Evolutionary conservation across 2,329 filamentous ascomycete species (phyloP), one percentile per base, ranked within the genome.

Genomic region (Phialophora tarda): DNA sequence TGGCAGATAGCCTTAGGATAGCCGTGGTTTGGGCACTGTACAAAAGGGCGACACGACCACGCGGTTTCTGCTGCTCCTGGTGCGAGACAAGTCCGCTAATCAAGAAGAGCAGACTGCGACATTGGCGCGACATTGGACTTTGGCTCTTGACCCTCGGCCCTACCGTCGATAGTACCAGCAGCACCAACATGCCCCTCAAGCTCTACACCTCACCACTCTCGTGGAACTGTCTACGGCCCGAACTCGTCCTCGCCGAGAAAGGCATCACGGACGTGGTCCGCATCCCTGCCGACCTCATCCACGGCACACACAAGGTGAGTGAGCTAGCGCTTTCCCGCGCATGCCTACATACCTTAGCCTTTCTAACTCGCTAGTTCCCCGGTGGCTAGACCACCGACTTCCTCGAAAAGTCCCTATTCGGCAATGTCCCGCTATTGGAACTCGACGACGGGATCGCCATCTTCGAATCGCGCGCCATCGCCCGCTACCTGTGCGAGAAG

Each of bases 221-320:
- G n/a, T 63, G 55, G 53, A 63, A 63, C 44, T 50, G 53, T 17
- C 41, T 63, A 44, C 62, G 62, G 8, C 17, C 44, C 1, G 62
- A 63, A 41, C 62, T 59, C 3, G 62, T 63, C 10, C 14, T 63
- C 26, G 62, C 62, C 8, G 62, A 63, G 62, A 63, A 63, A 41
- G 62, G 54, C 1, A 53, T 59, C 41, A 44, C 24, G 11, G 62
- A 63, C 10, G 41, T 63, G 17, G 53, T 50, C 11, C 23, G 2
- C 11, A 30, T 63, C 8, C 41, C 34, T 4, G 44, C 30, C 24
- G 54, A 63, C 32, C 51, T 63, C 53, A 53, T 63, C 30, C 41
- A 28, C 12, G 28, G 54, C 4, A 58, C 44, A 17, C 54, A 58
- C 41, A 63, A 63, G 62, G 62, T 50, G 5, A 47, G 57, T 30